phyloP scores from a whole-genome alignment of 2,329 filamentous ascomycete species.

The Pseudocercospora macadamiae region DNA sequence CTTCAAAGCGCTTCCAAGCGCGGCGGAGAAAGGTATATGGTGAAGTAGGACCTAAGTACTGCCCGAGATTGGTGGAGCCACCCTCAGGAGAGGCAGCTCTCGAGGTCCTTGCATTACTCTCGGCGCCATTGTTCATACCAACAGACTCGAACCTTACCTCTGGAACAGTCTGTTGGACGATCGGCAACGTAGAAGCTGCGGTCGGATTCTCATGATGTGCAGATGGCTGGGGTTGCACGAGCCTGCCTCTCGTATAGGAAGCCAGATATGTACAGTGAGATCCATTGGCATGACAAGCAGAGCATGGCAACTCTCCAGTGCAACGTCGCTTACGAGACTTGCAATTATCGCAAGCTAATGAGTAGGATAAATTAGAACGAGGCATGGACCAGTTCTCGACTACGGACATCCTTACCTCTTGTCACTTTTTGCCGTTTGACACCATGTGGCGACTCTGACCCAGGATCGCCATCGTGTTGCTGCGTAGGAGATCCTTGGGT shows the following conservation, averaged over 20 bases:
- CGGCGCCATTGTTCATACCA: slow-evolving; percentile 15
- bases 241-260: slow-evolving; percentile 49
- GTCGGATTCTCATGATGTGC: slow-evolving; percentile 28
- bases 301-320: slow-evolving; percentile 46
- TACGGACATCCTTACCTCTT: slow-evolving; percentile 17
- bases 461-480: slow-evolving; percentile 1
- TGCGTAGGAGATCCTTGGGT: slow-evolving; percentile 10
- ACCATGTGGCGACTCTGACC: neutral
- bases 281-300: slow-evolving; percentile 38
- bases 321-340: slow-evolving; percentile 46
- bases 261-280: slow-evolving; percentile 54
- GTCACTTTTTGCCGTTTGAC: slow-evolving; percentile 32
- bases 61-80: slow-evolving; percentile 26
- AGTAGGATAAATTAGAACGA: slow-evolving; percentile 6
- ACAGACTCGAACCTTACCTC: neutral
- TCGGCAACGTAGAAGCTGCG: slow-evolving; percentile 6
- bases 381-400: slow-evolving; percentile 3
- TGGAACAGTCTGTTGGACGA: neutral
- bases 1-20: slow-evolving; percentile 54
- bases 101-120: slow-evolving; percentile 16
- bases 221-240: slow-evolving; percentile 37
- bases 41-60: slow-evolving; percentile 34
- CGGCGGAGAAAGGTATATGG: slow-evolving; percentile 49
- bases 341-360: slow-evolving; percentile 38
- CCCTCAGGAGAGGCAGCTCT: slow-evolving; percentile 24